Evolutionary conservation across 495 filamentous ascomycete genomes (phyloP), one percentile per base, ranked within the genome.

Genomic region (Articulospora tetracladia): DNA sequence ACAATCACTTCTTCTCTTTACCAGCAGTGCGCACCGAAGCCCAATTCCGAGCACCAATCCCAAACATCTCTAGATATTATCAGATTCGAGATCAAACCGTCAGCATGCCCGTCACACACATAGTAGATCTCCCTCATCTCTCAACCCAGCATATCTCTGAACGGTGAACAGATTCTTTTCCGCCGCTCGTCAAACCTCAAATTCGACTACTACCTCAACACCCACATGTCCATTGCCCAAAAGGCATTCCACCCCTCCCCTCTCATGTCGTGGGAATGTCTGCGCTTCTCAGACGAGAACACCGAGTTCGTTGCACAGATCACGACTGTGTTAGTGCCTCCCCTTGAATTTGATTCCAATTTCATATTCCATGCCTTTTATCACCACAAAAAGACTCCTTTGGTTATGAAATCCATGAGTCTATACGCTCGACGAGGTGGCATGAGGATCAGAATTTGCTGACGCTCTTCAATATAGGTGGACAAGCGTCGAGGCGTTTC

Each of bases 141-240:
- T n/a, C n/a, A n/a, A n/a, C n/a, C n/a, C n/a, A n/a, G n/a, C n/a
- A n/a, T n/a, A n/a, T n/a, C n/a, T n/a, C n/a, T n/a, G n/a, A n/a
- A 44, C 39, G 17, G 3, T 24, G 25, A 51, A 24, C 48, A 51
- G 48, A 51, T 25, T 24, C 48, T 51, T 3, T 51, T 25, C 48
- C 22, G 25, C 20, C 48, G 48, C 19, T 24, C 22, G 12, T 24
- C 48, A 2, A 28, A 51, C 22, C 48, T 51, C 19, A 51, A 51
- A 2, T 24, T 51, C 20, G 48, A 51, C 11, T 51, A 51, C 20
- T 51, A 51, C 48, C 17, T 51, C 48, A 51, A 26, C 48, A 51
- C 48, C 12, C 48, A 51, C 17, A 51, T 51, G 48, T 3, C 48
- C 6, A 25, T 23, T 10, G 22, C 25, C 2, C 7, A n/a, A 51